Evolutionary conservation across 306 rosid species (phyloP), one percentile per base, ranked within the genome.

Genomic region (Glycine latifolia): DNA sequence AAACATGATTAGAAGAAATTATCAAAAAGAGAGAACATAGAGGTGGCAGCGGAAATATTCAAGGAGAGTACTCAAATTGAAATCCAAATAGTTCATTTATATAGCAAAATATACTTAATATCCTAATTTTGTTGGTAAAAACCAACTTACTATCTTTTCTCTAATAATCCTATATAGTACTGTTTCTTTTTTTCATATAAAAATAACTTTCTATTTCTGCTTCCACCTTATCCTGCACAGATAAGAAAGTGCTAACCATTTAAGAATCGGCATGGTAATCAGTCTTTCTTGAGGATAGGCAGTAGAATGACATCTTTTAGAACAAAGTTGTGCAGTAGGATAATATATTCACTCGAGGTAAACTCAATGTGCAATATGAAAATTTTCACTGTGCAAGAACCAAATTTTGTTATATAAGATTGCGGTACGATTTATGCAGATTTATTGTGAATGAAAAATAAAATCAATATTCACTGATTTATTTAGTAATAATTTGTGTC

Each of bases 401-500:
- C 39, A 47, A 2, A 17, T 47, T 46, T 71, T 48, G 47, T 69
- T 56, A 5, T 10, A 13, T 10, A 48, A 48, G 48, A 35, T n/a
- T 70, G 12, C 13, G 46, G 31, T 79, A 70, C 7, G 50, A 33
- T 47, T 59, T 17, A 16, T 31, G 8, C 33, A 6, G 8, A 75
- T 76, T 46, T 78, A 12, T 47, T 37, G 52, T 61, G 65, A 80
- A 49, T 60, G 65, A 35, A 49, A 72, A 80, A 16, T 8, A 16
- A 80, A 60, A 82, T 26, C 72, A 76, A 8, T 54, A 26, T 63
- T 59, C 5, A n/a, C 65, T n/a, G 68, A 49, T 75, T 76, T 12
- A 26, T 58, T 43, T 58, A 15, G 48, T 55, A 17, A 43, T 20
- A 13, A 69, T 37, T 49, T 54, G 43, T 70, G 15, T 52, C 79